Evolutionary conservation across 495 filamentous ascomycete genomes (phyloP), one percentile per base, ranked within the genome.

Genomic region (Talaromyces ruber): DNA sequence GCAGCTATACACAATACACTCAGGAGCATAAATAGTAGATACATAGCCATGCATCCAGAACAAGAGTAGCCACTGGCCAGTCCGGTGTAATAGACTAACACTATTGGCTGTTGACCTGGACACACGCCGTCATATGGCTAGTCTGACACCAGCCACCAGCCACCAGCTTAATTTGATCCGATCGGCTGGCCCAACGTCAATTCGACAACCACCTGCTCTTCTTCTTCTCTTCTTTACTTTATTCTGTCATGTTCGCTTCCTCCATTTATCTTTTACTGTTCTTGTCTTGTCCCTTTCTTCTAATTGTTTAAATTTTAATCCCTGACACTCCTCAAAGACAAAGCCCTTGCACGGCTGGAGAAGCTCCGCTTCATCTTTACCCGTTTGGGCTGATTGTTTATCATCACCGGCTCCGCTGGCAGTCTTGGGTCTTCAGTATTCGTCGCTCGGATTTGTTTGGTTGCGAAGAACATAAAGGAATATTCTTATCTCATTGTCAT

Each of bases 191-290:
- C 64, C 61, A 64, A 61, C 62, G 12, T 51, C 30, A 22, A 54
- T 47, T 64, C n/a, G 18, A 66, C 65, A 69, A 65, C 69, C 69
- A 69, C 67, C 67, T 56, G 22, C 37, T 67, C 65, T 64, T 66
- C 26, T 45, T 59, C n/a, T 22, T 57, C 43, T 62, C 58, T 55
- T 37, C 63, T 66, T 45, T 62, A 52, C 61, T 55, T 45, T 63
- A n/a, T n/a, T n/a, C n/a, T n/a, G n/a, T 64, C 61, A 51, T 59
- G 50, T 62, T 26, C 54, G 25, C 37, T 52, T 28, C 28, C 54
- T 58, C 21, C 37, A 32, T 21, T 32, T 24, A 2, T 39, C 9
- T 26, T 55, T 47, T 51, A 53, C 14, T 43, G 1, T 22, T 3
- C 9, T 4, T 25, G 3, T 55, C 6, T 55, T 26, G 45, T 62